Evolutionary conservation across 1,284 basidiomycete species (phyloP).

Genomic region (Moniliophthora roreri): DNA sequence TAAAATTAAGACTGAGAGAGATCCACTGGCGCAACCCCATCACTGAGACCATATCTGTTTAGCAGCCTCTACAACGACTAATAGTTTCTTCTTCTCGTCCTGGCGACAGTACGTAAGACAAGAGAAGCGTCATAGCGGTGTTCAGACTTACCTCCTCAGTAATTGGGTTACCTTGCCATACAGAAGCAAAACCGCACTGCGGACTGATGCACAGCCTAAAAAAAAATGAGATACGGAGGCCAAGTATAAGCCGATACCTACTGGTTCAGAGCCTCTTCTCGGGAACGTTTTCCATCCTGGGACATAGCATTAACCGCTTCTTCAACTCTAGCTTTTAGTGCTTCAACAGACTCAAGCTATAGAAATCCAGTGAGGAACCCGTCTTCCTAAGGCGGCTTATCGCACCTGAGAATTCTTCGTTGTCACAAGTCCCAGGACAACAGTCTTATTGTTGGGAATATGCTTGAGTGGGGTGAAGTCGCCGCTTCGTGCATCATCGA

Average conservation of each 20-base stretch:
- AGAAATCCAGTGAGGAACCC: neutral
- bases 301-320: slow-evolving; percentile 64
- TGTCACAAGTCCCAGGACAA: slow-evolving; percentile 74
- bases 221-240: slow-evolving; percentile 2
- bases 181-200: slow-evolving; percentile 76
- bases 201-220: slow-evolving; percentile 67
- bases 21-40: neutral
- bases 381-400: neutral
- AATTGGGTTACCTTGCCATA: slow-evolving; percentile 64
- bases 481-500: slow-evolving; percentile 74
- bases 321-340: slow-evolving; percentile 59
- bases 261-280: slow-evolving; percentile 60
- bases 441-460: slow-evolving; percentile 66
- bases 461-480: slow-evolving; percentile 67
- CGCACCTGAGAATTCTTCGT: slow-evolving; percentile 64
- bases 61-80: slow-evolving; percentile 50
- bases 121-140: neutral
- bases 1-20: no score
- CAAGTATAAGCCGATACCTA: slow-evolving; percentile 29
- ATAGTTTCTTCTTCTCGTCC: slow-evolving; percentile 53
- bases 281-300: slow-evolving; percentile 49
- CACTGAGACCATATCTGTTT: slow-evolving; percentile 46
- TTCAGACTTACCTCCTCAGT: slow-evolving; percentile 44
- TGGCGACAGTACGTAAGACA: slow-evolving; percentile 18
- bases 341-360: slow-evolving; percentile 60